Evolutionary conservation across 2,329 filamentous ascomycete species (phyloP).

Genomic region (Calonectria fujianensis): DNA sequence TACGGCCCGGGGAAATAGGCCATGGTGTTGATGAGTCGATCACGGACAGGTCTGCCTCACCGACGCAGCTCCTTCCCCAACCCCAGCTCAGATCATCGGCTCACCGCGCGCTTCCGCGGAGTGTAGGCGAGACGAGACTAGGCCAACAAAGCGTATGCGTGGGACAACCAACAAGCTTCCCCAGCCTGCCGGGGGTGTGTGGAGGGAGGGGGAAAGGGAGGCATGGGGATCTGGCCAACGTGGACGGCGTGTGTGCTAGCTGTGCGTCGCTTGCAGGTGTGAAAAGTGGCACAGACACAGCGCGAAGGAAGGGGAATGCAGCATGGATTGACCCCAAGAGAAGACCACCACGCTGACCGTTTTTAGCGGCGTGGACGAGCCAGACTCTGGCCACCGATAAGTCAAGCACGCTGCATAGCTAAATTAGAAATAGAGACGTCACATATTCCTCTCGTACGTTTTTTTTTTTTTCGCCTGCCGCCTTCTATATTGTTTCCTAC

Average conservation of each 20-base stretch:
- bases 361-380: conserved; percentile 35
- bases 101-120: conserved; percentile 21
- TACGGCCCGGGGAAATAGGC: neutral
- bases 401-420: conserved; percentile 5
- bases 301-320: conserved; percentile 30
- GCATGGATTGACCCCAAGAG: conserved; percentile 35
- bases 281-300: conserved; percentile 41
- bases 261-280: conserved; percentile 38
- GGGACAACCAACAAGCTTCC: conserved; percentile 19
- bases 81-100: conserved; percentile 20
- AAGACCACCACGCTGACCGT: conserved; percentile 37
- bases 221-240: conserved; percentile 14
- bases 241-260: conserved; percentile 12
- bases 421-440: conserved; percentile 25
- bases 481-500: neutral
- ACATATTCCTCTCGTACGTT: conserved; percentile 21
- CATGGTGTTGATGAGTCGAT: conserved; percentile 17
- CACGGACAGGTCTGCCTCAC: conserved; percentile 6
- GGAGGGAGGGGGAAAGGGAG: neutral
- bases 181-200: neutral
- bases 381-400: conserved; percentile 27
- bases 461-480: neutral
- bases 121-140: conserved; percentile 2
- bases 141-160: conserved; percentile 14
- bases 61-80: neutral